Evolutionary conservation across 192 early-diverging fungal genomes (phyloP).

Genomic region (Podila horticola): DNA sequence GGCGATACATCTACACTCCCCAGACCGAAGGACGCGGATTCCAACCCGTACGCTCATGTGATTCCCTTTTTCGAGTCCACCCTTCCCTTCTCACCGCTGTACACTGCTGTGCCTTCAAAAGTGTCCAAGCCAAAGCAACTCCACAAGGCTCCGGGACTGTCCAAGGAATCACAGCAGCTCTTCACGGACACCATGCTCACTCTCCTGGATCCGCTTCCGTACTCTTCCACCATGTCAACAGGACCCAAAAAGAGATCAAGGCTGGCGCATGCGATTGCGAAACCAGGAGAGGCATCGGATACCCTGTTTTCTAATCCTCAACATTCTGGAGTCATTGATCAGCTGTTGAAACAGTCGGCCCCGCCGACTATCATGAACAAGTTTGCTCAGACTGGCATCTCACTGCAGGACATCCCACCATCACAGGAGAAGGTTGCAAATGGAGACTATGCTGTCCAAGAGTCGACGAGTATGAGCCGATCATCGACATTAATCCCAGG

Average conservation of each 20-base stretch:
- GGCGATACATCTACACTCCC: neutral
- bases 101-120: constrained; percentile 15
- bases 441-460: constrained; percentile 13
- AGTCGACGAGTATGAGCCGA: neutral
- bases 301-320: constrained; percentile 33
- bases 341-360: constrained; percentile 23
- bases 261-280: constrained; percentile 24
- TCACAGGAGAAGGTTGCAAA: constrained; percentile 14
- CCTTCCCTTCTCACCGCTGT: constrained; percentile 23
- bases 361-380: constrained; percentile 35
- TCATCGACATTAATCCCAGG: neutral
- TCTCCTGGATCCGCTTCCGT: constrained; percentile 21
- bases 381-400: constrained; percentile 38
- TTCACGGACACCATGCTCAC: constrained; percentile 38
- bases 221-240: neutral
- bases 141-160: neutral
- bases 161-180: constrained; percentile 26
- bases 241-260: constrained; percentile 15
- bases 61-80: constrained; percentile 21
- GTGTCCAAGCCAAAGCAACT: neutral
- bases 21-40: neutral
- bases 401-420: constrained; percentile 25
- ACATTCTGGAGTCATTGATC: constrained; percentile 28
- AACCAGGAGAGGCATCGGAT: constrained; percentile 23
- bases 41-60: constrained; percentile 32